These are phyloP conservation scores for Debaryomyces maramus DNA, from an alignment of 805 yeast genomes.

Conservation along the genomic window DNA sequence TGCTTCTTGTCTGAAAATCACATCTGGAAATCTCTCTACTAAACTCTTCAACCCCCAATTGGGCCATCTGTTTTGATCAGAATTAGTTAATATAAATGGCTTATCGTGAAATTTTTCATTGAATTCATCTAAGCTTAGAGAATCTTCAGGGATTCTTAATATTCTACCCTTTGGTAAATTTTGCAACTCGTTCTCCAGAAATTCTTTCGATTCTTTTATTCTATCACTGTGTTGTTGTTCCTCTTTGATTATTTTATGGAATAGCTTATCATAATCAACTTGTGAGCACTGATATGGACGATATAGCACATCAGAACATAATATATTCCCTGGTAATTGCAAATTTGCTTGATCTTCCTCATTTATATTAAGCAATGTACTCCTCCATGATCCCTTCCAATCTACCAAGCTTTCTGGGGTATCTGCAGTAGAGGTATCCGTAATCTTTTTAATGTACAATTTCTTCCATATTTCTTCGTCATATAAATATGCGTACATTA, in stretches of 20 bases:
- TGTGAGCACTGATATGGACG: slow-evolving; percentile 83
- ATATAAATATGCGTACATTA: slow-evolving; percentile 67
- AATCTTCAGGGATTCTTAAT: slow-evolving; percentile 49
- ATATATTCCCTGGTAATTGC: slow-evolving; percentile 45
- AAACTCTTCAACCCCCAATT: slow-evolving; percentile 57
- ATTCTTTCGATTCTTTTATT: slow-evolving; percentile 7
- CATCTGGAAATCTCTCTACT: slow-evolving; percentile 53
- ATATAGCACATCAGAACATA: slow-evolving; percentile 77
- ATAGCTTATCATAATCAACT: slow-evolving; percentile 54
- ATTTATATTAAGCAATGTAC: slow-evolving; percentile 48
- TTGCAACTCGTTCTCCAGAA: slow-evolving; percentile 7
- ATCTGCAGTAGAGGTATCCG: slow-evolving; percentile 9
- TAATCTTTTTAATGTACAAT: slow-evolving; percentile 36
- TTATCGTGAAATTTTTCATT: slow-evolving; percentile 42
- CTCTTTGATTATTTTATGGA: slow-evolving; percentile 49
- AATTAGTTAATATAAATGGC: slow-evolving; percentile 63
- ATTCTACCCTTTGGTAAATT: slow-evolving; percentile 42
- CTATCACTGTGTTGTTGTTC: slow-evolving; percentile 34
- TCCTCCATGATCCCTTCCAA: slow-evolving; percentile 89
- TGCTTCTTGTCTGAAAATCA: slow-evolving; percentile 77
- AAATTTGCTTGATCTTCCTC: slow-evolving; percentile 43
- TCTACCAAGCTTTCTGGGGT: slow-evolving; percentile 10
- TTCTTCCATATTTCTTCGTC: slow-evolving; percentile 84
- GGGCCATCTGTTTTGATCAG: slow-evolving; percentile 53
- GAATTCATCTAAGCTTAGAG: slow-evolving; percentile 48